phyloP scores from a whole-genome alignment of 495 filamentous ascomycete genomes.

The Neurospora sp. region DNA sequence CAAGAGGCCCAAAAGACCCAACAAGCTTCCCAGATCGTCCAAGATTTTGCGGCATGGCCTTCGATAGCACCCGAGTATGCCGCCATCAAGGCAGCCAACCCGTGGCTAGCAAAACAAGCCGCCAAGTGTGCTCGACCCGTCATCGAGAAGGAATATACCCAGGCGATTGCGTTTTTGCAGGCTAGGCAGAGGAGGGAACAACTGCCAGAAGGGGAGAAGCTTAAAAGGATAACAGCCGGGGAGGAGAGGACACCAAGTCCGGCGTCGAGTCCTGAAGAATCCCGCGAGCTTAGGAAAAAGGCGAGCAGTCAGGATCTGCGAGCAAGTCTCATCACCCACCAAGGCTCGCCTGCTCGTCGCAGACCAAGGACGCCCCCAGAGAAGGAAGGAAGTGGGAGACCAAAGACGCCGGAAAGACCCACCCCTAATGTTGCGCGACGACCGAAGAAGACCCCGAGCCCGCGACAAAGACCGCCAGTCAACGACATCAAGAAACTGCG shows the following conservation, averaged over 20 bases:
- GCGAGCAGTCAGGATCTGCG: background rate
- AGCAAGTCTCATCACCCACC: background rate
- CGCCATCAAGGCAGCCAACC: background rate
- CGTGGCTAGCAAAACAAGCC: background rate
- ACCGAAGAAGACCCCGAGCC: background rate
- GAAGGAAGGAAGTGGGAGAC: background rate
- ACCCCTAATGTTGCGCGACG: background rate
- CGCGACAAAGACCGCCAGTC: background rate
- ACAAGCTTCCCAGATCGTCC: background rate
- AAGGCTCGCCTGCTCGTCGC: background rate
- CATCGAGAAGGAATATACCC: background rate
- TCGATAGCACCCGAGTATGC: background rate
- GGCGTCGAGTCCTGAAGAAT: background rate
- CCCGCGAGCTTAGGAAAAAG: background rate
- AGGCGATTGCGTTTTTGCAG: background rate
- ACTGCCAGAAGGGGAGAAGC: background rate
- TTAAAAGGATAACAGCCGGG: background rate
- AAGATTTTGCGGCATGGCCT: background rate
- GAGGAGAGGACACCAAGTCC: background rate
- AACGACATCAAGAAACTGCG: background rate
- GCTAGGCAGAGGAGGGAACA: background rate
- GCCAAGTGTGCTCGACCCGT: background rate
- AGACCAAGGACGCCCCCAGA: background rate
- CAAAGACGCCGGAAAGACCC: background rate
- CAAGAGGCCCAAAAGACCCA: background rate